A percentile compares a stretch with the other conserved stretches of the same genome.
Conservation (phyloP, 2,329 filamentous ascomycete species). For the Anthostomella pinea region DNA sequence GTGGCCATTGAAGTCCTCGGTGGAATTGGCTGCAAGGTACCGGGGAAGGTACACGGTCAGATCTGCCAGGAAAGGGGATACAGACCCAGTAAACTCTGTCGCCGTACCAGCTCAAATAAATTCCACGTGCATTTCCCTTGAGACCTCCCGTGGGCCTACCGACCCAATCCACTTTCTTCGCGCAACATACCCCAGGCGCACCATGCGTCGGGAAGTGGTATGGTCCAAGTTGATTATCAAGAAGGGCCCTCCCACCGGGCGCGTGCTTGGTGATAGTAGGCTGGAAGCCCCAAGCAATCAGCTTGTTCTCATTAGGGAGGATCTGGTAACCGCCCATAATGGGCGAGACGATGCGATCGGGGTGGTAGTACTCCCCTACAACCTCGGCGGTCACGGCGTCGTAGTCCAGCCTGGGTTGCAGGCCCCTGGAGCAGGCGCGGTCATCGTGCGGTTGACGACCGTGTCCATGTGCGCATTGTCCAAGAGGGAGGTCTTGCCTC, state of each 20-base stretch:
- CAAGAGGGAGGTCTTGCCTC: conserved; percentile 6
- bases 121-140: no score
- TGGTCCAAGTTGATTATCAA: not conserved
- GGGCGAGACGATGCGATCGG: not conserved
- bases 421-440: conserved; percentile 1
- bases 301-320: conserved; percentile 1
- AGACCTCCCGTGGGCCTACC: not conserved
- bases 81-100: not conserved
- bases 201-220: not conserved
- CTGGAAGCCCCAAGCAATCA: conserved; percentile 4
- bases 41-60: no score
- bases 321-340: conserved; percentile 1
- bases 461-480: conserved; percentile 22
- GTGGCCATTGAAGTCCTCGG: not conserved
- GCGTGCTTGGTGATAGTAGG: conserved; percentile 5
- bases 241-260: not conserved
- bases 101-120: not conserved
- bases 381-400: conserved; percentile 5
- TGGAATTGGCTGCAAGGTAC: not conserved
- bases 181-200: not conserved
- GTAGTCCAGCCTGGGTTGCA: conserved; percentile 5
- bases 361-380: conserved; percentile 3
- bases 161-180: conserved; percentile 2
- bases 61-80: no score
- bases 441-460: conserved; percentile 1